Evolutionary conservation across 1,284 basidiomycete species (phyloP).

Genomic region (Polyporus tsugae): DNA sequence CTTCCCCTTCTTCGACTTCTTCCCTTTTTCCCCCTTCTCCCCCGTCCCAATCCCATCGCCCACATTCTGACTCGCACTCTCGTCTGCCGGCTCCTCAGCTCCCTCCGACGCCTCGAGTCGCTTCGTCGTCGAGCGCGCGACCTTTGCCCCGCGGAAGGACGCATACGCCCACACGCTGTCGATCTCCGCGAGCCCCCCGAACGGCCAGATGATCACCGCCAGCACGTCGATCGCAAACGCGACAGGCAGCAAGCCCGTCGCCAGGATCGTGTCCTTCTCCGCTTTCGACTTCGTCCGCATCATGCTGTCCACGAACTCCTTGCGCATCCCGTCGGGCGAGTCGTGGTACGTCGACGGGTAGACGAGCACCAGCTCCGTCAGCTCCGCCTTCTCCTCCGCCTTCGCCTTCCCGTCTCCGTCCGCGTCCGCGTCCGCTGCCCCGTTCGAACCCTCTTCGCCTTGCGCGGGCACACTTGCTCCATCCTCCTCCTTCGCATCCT

Average conservation of each 20-base stretch:
- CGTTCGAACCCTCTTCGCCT: background rate
- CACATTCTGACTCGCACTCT: background rate
- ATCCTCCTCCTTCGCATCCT: background rate
- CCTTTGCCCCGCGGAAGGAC: conserved; percentile 11
- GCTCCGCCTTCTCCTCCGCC: background rate
- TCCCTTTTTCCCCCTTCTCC: background rate
- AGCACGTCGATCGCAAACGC: conserved; percentile 7
- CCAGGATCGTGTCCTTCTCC: conserved; percentile 9
- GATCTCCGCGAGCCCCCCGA: conserved; percentile 7
- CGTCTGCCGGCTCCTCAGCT: background rate
- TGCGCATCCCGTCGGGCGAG: conserved; percentile 10
- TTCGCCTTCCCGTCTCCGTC: background rate
- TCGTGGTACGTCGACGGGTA: conserved; percentile 4
- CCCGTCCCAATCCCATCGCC: background rate
- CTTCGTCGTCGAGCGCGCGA: conserved; percentile 5
- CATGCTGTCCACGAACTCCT: conserved; percentile 9
- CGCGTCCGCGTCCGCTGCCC: background rate
- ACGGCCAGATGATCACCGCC: conserved; percentile 7
- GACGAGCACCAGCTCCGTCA: conserved; percentile 6
- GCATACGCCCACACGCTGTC: conserved; percentile 12
- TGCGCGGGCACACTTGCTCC: background rate
- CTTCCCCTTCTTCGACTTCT: background rate
- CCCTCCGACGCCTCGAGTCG: background rate
- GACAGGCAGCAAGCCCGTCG: conserved; percentile 1
- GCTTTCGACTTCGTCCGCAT: conserved; percentile 10